Evolutionary conservation across 306 rosid species (phyloP).

Genomic region (Cicer cuneatum): DNA sequence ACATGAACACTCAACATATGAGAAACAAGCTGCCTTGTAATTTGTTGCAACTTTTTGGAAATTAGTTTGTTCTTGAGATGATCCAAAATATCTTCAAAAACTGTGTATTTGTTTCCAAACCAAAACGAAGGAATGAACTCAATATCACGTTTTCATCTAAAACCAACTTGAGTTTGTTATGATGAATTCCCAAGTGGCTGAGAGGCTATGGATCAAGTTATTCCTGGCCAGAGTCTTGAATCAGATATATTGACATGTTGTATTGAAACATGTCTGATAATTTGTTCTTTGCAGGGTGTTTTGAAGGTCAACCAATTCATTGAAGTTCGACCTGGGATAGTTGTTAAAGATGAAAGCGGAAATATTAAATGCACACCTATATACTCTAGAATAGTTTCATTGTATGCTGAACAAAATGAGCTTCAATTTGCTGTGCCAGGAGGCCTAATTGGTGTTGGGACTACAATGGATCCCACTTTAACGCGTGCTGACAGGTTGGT

Average conservation of each 20-base stretch:
- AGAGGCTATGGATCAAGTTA: not conserved
- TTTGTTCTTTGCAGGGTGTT: conserved; percentile 73
- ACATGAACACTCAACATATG: conserved; percentile 10
- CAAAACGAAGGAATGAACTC: conserved; percentile 9
- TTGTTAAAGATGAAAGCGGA: conserved; percentile 92
- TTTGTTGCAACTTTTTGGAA: not conserved
- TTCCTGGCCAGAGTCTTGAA: not conserved
- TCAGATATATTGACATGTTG: conserved; percentile 2
- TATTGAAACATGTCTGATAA: conserved; percentile 1
- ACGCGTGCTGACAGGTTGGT: conserved; percentile 97
- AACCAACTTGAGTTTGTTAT: not conserved
- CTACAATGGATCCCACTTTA: conserved; percentile 98
- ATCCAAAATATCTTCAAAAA: not conserved
- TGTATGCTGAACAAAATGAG: conserved; percentile 92
- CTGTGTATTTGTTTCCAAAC: not conserved
- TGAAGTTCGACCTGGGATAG: conserved; percentile 99
- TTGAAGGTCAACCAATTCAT: conserved; percentile 88
- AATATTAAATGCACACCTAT: conserved; percentile 87
- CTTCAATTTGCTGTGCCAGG: conserved; percentile 98
- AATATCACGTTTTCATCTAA: not conserved
- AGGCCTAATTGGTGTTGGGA: conserved; percentile 93
- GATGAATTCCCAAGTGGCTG: not conserved
- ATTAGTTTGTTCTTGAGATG: not conserved
- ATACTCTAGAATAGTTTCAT: conserved; percentile 92
- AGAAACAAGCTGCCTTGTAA: not conserved